Evolutionary conservation across 805 yeast genomes (phyloP), one percentile per base, ranked within the genome.

Genomic region (Yarrowia sp.): DNA sequence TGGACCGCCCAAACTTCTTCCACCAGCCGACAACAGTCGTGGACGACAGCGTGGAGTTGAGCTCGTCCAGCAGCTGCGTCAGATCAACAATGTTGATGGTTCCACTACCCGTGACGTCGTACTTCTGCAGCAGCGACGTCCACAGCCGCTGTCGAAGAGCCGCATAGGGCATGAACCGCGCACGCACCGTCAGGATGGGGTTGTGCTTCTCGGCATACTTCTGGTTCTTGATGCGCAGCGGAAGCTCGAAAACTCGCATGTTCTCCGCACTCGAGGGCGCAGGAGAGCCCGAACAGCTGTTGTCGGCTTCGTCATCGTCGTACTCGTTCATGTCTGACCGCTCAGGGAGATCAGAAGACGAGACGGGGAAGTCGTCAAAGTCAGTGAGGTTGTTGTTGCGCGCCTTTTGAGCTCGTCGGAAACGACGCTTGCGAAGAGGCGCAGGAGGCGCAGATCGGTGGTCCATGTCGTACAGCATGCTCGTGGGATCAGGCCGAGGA

Each of bases 101-200:
- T 2, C 77, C 74, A 12, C 73, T 73, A 22, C 77, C 81, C 59
- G 73, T 79, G 25, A 73, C 74, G 53, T 74, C 83, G 67, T 79
- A 85, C 65, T 82, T 81, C 33, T 79, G 80, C 14, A 89, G 75
- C 6, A 90, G 76, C 10, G 82, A 77, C 41, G 77, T 73, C 93
- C 96, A 90, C 66, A 92, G 81, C 60, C 84, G 84, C 65, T 80
- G 81, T 65, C 92, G 78, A 51, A 91, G 75, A 3, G 76, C 78
- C 0, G 77, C 77, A 71, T 90, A 90, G 0, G 92, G 82, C 64
- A 85, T 81, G 69, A 84, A 90, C 62, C 86, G 80, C 2, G 86
- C 84, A 24, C 84, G 77, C 14, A 90, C 71, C 55, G 81, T 80
- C 65, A 92, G 67, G 31, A 74, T 77, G 0, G 96, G 90, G 6